Conservation (phyloP, 1,139 yeast species). For the Debaryomyces coudertii region DNA sequence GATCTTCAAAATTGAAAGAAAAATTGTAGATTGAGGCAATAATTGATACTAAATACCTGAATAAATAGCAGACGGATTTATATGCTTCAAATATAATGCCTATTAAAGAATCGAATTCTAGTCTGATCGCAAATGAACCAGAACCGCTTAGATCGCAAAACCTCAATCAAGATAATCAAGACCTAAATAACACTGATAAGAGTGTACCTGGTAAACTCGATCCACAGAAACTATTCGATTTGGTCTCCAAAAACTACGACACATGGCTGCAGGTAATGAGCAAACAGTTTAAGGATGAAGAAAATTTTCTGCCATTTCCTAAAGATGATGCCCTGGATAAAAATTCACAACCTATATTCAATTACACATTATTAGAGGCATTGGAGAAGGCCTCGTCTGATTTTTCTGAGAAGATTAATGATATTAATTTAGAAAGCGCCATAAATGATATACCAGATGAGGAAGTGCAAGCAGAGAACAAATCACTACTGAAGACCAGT, state of each 20-base stretch:
- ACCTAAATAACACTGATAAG: not conserved
- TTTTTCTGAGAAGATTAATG: conserved; percentile 9
- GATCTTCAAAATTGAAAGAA: not conserved
- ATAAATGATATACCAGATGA: conserved; percentile 1
- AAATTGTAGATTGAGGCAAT: not conserved
- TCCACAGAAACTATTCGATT: conserved; percentile 32
- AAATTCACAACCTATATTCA: conserved; percentile 29
- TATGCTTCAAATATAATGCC: conserved; percentile 14
- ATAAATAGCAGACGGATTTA: not conserved
- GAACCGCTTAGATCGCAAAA: conserved; percentile 3
- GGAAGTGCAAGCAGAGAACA: not conserved
- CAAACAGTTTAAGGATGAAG: conserved; percentile 30
- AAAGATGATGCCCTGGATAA: conserved; percentile 19
- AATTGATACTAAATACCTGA: conserved; percentile 1
- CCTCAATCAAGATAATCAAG: not conserved
- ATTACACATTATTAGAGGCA: conserved; percentile 36
- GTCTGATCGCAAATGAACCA: not conserved
- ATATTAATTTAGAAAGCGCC: conserved; percentile 7
- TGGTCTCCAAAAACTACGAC: conserved; percentile 43
- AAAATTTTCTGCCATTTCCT: conserved; percentile 37
- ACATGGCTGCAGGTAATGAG: conserved; percentile 42
- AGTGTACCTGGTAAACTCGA: not conserved
- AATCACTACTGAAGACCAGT: not conserved
- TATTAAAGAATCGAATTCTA: conserved; percentile 7
- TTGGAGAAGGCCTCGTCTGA: conserved; percentile 24